phyloP scores from a whole-genome alignment of 2,329 filamentous ascomycete species.

The Didymella arachidicola region DNA sequence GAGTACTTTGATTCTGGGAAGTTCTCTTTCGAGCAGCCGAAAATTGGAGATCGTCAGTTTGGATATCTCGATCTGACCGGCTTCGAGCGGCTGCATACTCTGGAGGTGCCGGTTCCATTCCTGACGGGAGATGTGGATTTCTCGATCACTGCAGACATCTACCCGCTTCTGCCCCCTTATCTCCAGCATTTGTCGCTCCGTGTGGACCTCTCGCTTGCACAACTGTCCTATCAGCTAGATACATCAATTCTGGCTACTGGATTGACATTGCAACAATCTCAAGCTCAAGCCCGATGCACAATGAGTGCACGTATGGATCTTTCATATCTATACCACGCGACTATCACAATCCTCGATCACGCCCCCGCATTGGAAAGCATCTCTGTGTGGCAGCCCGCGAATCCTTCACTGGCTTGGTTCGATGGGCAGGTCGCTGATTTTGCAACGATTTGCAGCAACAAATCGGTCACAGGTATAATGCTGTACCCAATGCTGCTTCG shows the following conservation, averaged over 20 bases:
- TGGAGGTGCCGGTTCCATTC: slow-evolving; percentile 37
- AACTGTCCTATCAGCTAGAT: slow-evolving; percentile 31
- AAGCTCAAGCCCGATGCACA: slow-evolving; percentile 22
- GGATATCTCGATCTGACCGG: slow-evolving; percentile 35
- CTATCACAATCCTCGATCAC: slow-evolving; percentile 30
- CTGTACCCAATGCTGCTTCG: slow-evolving; percentile 36
- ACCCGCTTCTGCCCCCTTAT: slow-evolving; percentile 33
- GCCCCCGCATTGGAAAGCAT: slow-evolving; percentile 30
- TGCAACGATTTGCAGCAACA: slow-evolving; percentile 36
- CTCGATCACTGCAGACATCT: slow-evolving; percentile 31
- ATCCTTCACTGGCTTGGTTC: slow-evolving; percentile 34
- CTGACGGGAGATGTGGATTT: slow-evolving; percentile 37
- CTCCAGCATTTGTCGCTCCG: slow-evolving; percentile 36
- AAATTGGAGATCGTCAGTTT: slow-evolving; percentile 22
- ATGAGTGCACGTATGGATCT: slow-evolving; percentile 39
- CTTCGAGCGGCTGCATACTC: slow-evolving; percentile 32
- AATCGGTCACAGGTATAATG: slow-evolving; percentile 27
- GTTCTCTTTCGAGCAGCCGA: slow-evolving; percentile 35
- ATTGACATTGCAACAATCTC: slow-evolving; percentile 28
- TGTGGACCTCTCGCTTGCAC: slow-evolving; percentile 37
- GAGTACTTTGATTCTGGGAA: slow-evolving; percentile 32
- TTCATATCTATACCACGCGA: slow-evolving; percentile 34
- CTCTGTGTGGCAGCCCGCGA: slow-evolving; percentile 40
- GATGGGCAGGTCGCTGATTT: slow-evolving; percentile 35
- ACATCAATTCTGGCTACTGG: slow-evolving; percentile 25